Conservation (phyloP, 2,329 filamentous ascomycete genomes). For the Didymosphaeria variabile region DNA sequence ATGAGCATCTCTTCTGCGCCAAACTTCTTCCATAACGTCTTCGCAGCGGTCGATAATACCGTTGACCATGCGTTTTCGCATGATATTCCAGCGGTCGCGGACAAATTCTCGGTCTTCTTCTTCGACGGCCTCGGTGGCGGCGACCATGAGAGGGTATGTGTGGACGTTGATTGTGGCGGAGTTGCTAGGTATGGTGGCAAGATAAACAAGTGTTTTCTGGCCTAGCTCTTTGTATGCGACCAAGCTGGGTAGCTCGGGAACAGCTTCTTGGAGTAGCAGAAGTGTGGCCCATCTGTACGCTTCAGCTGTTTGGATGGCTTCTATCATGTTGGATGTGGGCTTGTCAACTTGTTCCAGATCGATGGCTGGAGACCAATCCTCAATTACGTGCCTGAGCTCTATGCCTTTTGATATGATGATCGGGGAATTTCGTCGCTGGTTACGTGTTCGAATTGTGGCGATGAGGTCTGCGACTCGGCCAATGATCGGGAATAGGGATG, state of each 20-base stretch:
- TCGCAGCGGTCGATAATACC: conserved; percentile 71
- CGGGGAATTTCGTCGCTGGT: conserved; percentile 62
- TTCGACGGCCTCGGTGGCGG: conserved; percentile 68
- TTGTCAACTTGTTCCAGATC: conserved; percentile 68
- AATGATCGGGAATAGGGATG: conserved; percentile 72
- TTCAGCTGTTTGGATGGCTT: conserved; percentile 71
- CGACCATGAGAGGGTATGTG: conserved; percentile 72
- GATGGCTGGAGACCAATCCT: conserved; percentile 66
- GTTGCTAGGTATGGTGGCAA: conserved; percentile 69
- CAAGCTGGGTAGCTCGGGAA: conserved; percentile 71
- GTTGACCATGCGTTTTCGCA: conserved; percentile 69
- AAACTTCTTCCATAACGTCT: conserved; percentile 71
- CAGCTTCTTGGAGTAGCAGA: conserved; percentile 70
- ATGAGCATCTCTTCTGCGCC: conserved; percentile 68
- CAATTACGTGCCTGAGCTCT: conserved; percentile 67
- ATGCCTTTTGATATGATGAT: conserved; percentile 68
- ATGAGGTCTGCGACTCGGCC: conserved; percentile 70
- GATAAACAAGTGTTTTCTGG: conserved; percentile 66
- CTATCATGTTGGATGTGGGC: conserved; percentile 66
- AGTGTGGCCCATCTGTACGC: conserved; percentile 72
- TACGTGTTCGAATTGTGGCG: conserved; percentile 62
- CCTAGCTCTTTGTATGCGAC: conserved; percentile 64
- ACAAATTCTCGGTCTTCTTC: conserved; percentile 71
- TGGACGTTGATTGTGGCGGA: conserved; percentile 73
- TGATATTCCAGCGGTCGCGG: conserved; percentile 66